These are phyloP conservation scores for Corinectria fuckeliana DNA, from an alignment of 2,329 filamentous ascomycete species.

Conservation along the genomic window DNA sequence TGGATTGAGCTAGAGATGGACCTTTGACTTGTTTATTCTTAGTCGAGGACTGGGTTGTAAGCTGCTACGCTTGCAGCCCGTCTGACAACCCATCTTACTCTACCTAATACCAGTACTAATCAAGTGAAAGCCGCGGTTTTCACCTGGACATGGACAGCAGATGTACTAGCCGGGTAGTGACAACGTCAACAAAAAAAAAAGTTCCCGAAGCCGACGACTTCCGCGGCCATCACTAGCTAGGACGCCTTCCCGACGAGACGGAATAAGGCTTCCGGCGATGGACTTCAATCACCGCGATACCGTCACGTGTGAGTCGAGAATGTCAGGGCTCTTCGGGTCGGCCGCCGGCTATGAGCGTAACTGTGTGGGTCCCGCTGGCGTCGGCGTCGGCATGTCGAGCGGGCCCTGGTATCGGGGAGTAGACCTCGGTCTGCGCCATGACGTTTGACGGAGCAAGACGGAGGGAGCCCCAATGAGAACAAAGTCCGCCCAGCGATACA, in stretches of 20 bases:
- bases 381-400: constrained; percentile 2
- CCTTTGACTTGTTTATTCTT: neutral
- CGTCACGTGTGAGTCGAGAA: constrained; percentile 13
- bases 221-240: neutral
- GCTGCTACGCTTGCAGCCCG: neutral
- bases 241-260: constrained; percentile 18
- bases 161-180: neutral
- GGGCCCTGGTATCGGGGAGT: constrained; percentile 19
- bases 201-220: constrained; percentile 1
- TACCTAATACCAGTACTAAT: neutral
- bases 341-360: constrained; percentile 28
- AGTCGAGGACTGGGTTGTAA: neutral
- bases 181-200: constrained; percentile 5
- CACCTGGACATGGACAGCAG: neutral
- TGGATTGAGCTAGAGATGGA: neutral
- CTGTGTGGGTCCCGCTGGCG: constrained; percentile 6
- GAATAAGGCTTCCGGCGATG: constrained; percentile 31
- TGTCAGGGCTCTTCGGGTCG: constrained; percentile 21
- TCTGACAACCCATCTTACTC: neutral
- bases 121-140: neutral
- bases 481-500: neutral
- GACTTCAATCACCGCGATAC: constrained; percentile 37
- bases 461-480: constrained; percentile 12
- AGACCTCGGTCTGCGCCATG: constrained; percentile 35
- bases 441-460: constrained; percentile 19